phyloP scores from a whole-genome alignment of 108 stramenopile genomes.

The Skeletonema potamos region DNA sequence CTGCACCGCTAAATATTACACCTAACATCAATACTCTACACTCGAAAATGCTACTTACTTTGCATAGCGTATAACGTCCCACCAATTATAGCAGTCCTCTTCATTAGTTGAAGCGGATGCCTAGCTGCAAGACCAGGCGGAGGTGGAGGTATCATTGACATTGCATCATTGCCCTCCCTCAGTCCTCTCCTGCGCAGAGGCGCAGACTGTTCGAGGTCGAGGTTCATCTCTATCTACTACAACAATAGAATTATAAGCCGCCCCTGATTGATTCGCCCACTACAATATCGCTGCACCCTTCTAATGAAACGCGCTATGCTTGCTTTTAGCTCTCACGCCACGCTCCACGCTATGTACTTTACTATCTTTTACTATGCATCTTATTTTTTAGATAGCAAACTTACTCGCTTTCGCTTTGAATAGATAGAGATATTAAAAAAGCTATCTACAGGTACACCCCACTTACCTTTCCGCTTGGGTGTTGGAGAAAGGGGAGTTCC shows the following conservation, averaged over 20 bases:
- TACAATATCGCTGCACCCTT: neutral
- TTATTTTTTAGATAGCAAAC: too few relatives aligned
- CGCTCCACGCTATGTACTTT: too few relatives aligned
- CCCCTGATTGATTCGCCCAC: neutral
- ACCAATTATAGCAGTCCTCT: slow-evolving; percentile 55
- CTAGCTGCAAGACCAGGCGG: slow-evolving; percentile 39
- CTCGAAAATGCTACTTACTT: slow-evolving; percentile 27
- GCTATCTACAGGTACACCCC: too few relatives aligned
- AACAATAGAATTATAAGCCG: too few relatives aligned
- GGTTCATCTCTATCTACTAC: neutral
- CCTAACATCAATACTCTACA: neutral
- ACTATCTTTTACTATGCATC: too few relatives aligned
- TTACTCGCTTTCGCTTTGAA: too few relatives aligned
- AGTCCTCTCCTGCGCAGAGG: slow-evolving; percentile 12
- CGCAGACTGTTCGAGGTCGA: slow-evolving; percentile 28
- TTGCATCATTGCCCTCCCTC: neutral
- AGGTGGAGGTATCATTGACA: neutral
- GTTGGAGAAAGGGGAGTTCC: too few relatives aligned
- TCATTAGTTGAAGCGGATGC: slow-evolving; percentile 58
- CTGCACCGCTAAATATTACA: neutral
- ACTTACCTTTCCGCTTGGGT: too few relatives aligned
- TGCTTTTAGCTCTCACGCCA: too few relatives aligned
- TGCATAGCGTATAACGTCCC: slow-evolving; percentile 60
- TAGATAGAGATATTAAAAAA: too few relatives aligned
- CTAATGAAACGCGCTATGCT: neutral